phyloP scores from a whole-genome alignment of 2,329 filamentous ascomycete species.

The Tolypocladium endophyticum region DNA sequence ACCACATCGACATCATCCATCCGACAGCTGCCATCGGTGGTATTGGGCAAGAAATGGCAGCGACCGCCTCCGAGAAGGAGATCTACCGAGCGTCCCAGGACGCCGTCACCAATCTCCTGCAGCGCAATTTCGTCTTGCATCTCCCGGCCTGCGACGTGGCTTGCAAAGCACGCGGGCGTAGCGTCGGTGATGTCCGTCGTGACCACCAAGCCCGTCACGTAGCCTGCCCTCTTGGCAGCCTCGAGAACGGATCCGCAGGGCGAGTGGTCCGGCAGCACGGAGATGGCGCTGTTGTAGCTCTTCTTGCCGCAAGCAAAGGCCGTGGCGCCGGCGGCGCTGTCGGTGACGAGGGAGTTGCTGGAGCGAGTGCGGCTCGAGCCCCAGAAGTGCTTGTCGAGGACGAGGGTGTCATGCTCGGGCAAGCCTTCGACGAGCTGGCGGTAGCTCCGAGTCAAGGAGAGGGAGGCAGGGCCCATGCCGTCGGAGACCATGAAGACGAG shows the following conservation, averaged over 20 bases:
- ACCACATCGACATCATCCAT: constrained; percentile 68
- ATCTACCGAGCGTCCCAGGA: constrained; percentile 79
- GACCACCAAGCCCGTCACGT: constrained; percentile 86
- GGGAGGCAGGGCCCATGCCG: constrained; percentile 90
- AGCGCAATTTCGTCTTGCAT: constrained; percentile 88
- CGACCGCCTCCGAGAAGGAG: constrained; percentile 86
- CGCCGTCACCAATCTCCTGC: constrained; percentile 83
- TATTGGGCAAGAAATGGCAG: constrained; percentile 86
- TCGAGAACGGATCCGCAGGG: constrained; percentile 90
- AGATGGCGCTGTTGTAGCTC: constrained; percentile 95
- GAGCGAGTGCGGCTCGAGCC: constrained; percentile 83
- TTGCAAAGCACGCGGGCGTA: constrained; percentile 88
- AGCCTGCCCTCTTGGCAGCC: constrained; percentile 84
- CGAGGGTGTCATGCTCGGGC: constrained; percentile 64
- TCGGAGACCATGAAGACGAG: constrained; percentile 99
- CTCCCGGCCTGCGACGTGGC: constrained; percentile 67
- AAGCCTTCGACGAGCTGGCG: constrained; percentile 66
- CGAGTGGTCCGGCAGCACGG: constrained; percentile 70
- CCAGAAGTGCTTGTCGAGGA: constrained; percentile 81
- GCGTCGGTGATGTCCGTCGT: constrained; percentile 94
- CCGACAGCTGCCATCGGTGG: constrained; percentile 70
- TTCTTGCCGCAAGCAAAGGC: constrained; percentile 89
- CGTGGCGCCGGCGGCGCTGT: constrained; percentile 93
- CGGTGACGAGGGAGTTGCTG: constrained; percentile 76
- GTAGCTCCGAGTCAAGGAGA: constrained; percentile 79